Evolutionary conservation across 108 stramenopile species (phyloP), one percentile per base, ranked within the genome.

Genomic region (Pelagomonas calceolata): DNA sequence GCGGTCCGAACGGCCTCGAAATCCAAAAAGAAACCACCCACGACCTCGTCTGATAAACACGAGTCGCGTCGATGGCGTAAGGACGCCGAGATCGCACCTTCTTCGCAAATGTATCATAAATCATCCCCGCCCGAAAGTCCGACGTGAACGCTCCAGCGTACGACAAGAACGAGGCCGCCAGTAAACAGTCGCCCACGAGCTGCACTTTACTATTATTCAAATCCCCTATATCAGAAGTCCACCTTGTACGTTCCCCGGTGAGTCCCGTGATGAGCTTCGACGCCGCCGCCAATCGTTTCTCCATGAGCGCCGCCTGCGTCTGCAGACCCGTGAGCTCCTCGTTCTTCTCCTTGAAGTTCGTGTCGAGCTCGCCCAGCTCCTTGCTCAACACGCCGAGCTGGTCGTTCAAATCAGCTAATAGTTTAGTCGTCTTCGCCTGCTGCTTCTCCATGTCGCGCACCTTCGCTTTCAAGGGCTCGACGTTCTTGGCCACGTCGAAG

Each of bases 91-190:
- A n/a, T n/a, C n/a, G n/a, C n/a, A n/a, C n/a, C 44, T 45, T 45
- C 26, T 60, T 31, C 68, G 73, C 39, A 43, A 86, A 81, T 17
- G 33, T 74, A 16, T 66, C 70, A 30, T 81, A 67, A 36, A 86
- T 15, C 12, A 88, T 68, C 34, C 72, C 66, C 31, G 26, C 30
- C 15, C 87, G 81, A 66, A 79, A 88, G 31, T 88, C 83, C 29
- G 76, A 73, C 31, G 86, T 88, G 82, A 88, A 87, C 21, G 86
- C 85, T 26, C 87, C 87, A 18, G 82, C 51, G 76, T 88, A 88
- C 4, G 80, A 82, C 33, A 88, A 66, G 73, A 88, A 88, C 26
- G 78, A 77, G 0, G 86, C 74, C 29, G 75, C 78, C 63, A 88
- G 34, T 0, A 87, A 70, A 63, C 86, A 87, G 70, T 88, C 86